Conservation (phyloP, 176 grass and related monocot species). For the Carex myosuroides region DNA sequence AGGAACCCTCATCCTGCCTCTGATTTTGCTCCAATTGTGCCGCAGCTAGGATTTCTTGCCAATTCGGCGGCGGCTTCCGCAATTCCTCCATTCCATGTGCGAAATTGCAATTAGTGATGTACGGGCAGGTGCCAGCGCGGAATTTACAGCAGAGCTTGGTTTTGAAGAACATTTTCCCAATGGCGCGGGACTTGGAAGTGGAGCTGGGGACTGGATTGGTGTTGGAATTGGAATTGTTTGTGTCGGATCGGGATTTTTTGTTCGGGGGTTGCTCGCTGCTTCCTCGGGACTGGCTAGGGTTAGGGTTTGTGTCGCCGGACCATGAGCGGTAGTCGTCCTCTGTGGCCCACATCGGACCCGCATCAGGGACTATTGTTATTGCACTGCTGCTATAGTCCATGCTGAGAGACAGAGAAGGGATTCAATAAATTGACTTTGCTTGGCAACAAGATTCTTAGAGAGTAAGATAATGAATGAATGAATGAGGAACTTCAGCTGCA, state of each 20-base stretch:
- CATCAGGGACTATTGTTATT: slow-evolving; percentile 20
- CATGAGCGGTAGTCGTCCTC: slow-evolving; percentile 87
- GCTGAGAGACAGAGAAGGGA: background rate
- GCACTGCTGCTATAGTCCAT: slow-evolving; percentile 35
- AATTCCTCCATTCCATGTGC: slow-evolving; percentile 98
- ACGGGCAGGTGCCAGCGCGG: slow-evolving; percentile 79
- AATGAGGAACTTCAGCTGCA: background rate
- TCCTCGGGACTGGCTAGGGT: slow-evolving; percentile 47
- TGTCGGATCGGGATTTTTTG: slow-evolving; percentile 51
- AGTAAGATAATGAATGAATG: no score
- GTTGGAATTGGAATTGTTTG: slow-evolving; percentile 1
- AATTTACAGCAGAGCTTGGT: slow-evolving; percentile 99
- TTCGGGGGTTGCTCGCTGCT: slow-evolving; percentile 76
- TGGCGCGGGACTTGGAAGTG: slow-evolving; percentile 62
- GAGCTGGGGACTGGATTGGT: slow-evolving; percentile 19
- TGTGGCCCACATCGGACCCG: slow-evolving; percentile 69
- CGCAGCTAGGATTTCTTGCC: slow-evolving; percentile 79
- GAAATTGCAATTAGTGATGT: slow-evolving; percentile 95
- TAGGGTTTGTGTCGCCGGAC: slow-evolving; percentile 36
- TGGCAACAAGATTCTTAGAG: background rate
- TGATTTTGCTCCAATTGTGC: slow-evolving; percentile 50
- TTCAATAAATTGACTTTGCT: background rate
- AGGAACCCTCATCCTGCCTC: slow-evolving; percentile 35
- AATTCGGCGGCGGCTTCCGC: slow-evolving; percentile 94
- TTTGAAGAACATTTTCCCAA: slow-evolving; percentile 99